Evolutionary conservation across 257 asterid genomes (phyloP).

Genomic region (Nicotiana obtusifolia): DNA sequence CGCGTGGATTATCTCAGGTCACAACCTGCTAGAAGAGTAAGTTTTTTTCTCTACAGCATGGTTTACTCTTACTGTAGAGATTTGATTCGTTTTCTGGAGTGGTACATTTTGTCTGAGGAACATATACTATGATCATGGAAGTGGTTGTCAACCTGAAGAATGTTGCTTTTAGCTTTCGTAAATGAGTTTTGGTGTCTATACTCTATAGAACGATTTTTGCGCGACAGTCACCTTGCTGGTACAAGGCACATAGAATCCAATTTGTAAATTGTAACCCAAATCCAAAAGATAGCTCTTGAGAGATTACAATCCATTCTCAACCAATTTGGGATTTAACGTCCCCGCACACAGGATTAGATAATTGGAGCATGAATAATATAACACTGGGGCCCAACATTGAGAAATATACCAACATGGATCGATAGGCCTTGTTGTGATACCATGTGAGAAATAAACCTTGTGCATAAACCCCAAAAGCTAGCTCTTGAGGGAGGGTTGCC

Average conservation of each 20-base stretch:
- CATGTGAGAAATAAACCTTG: no score
- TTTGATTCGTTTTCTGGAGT: background rate
- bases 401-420: no score
- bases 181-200: background rate
- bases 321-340: no score
- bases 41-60: conserved; percentile 22
- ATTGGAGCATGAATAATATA: no score
- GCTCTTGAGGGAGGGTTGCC: no score
- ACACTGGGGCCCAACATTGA: no score
- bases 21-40: conserved; percentile 73
- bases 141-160: conserved; percentile 3
- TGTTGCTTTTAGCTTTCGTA: background rate
- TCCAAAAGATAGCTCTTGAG: no score
- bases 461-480: no score
- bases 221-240: background rate
- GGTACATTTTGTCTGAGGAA: background rate
- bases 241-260: background rate
- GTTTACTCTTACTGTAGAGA: background rate
- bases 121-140: background rate
- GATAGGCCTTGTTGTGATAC: no score
- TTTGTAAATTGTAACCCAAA: background rate
- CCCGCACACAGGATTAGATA: no score
- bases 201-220: background rate
- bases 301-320: no score
- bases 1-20: conserved; percentile 96